phyloP scores from a whole-genome alignment of 352 stramenopile species.

The Phytophthora megakarya region DNA sequence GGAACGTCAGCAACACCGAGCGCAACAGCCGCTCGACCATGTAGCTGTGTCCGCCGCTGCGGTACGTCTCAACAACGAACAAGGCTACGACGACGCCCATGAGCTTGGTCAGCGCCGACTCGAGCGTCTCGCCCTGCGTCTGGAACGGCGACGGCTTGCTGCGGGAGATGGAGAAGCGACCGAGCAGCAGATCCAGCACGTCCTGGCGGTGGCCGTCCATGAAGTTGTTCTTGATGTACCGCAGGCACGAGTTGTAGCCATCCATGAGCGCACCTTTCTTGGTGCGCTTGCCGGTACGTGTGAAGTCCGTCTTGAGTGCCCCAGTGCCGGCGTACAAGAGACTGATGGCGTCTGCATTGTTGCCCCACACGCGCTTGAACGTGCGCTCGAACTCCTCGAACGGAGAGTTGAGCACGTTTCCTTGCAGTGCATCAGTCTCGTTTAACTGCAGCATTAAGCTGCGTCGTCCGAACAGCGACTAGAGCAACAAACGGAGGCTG shows the following conservation, averaged over 20 bases:
- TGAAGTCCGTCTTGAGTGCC: conserved; percentile 97
- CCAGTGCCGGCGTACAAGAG: conserved; percentile 94
- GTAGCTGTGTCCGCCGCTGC: conserved; percentile 45
- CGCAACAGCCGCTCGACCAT: conserved; percentile 61
- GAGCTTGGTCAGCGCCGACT: conserved; percentile 60
- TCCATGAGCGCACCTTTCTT: conserved; percentile 93
- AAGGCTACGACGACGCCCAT: conserved; percentile 52
- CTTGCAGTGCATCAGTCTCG: conserved; percentile 65
- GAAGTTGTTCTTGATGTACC: conserved; percentile 98
- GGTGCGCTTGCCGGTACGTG: conserved; percentile 93
- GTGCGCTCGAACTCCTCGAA: conserved; percentile 71
- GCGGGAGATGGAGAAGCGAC: conserved; percentile 54
- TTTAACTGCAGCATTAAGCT: conserved; percentile 88
- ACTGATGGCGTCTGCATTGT: conserved; percentile 96
- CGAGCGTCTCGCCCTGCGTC: conserved; percentile 51
- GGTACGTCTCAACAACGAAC: conserved; percentile 67
- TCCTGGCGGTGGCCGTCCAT: conserved; percentile 94
- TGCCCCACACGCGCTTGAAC: conserved; percentile 93
- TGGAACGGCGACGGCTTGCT: conserved; percentile 63
- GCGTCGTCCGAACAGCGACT: conserved; percentile 93
- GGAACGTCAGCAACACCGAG: conserved; percentile 55
- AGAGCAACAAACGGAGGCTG: conserved; percentile 7
- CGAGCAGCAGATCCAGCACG: conserved; percentile 92
- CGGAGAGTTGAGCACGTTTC: conserved; percentile 70
- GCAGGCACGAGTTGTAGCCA: conserved; percentile 93